Percentiles rank a stretch among this genome's conserved stretches.
phyloP scores from a whole-genome alignment of 495 filamentous ascomycete genomes.

The Venustampulla echinocandica region DNA sequence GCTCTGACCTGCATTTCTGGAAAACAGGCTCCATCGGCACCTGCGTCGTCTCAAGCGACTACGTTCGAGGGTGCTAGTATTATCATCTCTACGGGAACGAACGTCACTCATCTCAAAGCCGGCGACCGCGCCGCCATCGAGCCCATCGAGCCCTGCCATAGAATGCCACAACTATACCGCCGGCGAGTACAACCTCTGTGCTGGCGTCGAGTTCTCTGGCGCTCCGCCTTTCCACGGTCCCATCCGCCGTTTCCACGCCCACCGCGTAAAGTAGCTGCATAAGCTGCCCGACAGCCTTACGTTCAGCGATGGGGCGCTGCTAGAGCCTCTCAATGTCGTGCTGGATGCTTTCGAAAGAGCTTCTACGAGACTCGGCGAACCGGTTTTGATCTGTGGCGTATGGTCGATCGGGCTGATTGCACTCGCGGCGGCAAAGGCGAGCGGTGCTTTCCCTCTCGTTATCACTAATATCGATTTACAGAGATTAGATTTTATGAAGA shows the following conservation, averaged over 20 bases:
- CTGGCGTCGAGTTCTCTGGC: constrained; percentile 42
- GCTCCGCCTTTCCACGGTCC: constrained; percentile 51
- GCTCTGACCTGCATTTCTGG: constrained; percentile 44
- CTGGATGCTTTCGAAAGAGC: constrained; percentile 43
- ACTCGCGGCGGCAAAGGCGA: constrained; percentile 44
- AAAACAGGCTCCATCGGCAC: constrained; percentile 35
- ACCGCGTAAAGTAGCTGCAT: constrained; percentile 42
- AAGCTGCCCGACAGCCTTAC: constrained; percentile 38
- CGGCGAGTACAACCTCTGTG: constrained; percentile 45
- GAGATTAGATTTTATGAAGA: constrained; percentile 49
- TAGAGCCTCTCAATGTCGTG: constrained; percentile 45
- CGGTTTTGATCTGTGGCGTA: constrained; percentile 44
- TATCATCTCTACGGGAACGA: constrained; percentile 56
- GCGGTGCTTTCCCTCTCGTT: constrained; percentile 54
- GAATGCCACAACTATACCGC: constrained; percentile 41
- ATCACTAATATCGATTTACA: constrained; percentile 52
- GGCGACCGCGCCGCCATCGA: constrained; percentile 68
- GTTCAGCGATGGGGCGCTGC: constrained; percentile 42
- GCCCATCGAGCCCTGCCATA: constrained; percentile 40
- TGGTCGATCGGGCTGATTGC: constrained; percentile 47
- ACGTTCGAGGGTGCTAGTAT: constrained; percentile 70
- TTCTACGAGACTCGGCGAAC: constrained; percentile 35
- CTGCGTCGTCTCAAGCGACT: constrained; percentile 28
- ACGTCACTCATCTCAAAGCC: constrained; percentile 56
- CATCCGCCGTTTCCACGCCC: constrained; percentile 49